Evolutionary conservation across 2,329 filamentous ascomycete species (phyloP), one percentile per base, ranked within the genome.

Genomic region (Monilinia vaccinii-corymbosi): DNA sequence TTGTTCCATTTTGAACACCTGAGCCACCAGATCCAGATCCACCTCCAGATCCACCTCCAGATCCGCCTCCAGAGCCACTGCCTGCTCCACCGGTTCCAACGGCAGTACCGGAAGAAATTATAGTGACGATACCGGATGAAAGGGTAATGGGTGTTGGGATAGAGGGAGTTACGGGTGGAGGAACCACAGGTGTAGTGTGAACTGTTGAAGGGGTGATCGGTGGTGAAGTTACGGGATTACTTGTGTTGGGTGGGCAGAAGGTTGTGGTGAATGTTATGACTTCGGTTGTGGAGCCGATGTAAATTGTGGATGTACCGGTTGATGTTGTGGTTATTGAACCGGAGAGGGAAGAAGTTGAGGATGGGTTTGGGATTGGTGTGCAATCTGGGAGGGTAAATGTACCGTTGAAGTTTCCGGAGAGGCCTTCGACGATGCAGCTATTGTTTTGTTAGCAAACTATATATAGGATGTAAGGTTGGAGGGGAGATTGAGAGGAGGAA

Each of bases 391-490:
- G 73, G 31, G 73, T 75, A 65, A 74, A 76, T 50, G 62, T 68
- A 36, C 70, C 69, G 56, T 65, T 71, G 51, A 73, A 61, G 34
- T 71, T 68, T 32, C 70, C 68, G 59, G 63, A 71, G 31, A 48
- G 55, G 38, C 72, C 74, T 62, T 79, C 77, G 50, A 79, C 76
- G 42, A 79, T 70, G 64, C 77, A 78, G 70, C 67, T 68, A 32
- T 57, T 61, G 60, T 56, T 34, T 47, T 25, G 21, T 45, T 45
- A 40, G 32, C 34, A 13, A 28, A 16, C 13, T 14, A 21, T 21
- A 21, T 23, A 18, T 5, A 11, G 11, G 8, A n/a, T 13, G 2
- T 23, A 7, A n/a, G 11, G 34, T n/a, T 23, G 18, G 18, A n/a
- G 1, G 5, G n/a, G 1, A n/a, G 6, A 18, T 25, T 14, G 23